Evolutionary conservation across 371 early-diverging fungal genomes (phyloP).

Genomic region (Rhizomucor pusillus): DNA sequence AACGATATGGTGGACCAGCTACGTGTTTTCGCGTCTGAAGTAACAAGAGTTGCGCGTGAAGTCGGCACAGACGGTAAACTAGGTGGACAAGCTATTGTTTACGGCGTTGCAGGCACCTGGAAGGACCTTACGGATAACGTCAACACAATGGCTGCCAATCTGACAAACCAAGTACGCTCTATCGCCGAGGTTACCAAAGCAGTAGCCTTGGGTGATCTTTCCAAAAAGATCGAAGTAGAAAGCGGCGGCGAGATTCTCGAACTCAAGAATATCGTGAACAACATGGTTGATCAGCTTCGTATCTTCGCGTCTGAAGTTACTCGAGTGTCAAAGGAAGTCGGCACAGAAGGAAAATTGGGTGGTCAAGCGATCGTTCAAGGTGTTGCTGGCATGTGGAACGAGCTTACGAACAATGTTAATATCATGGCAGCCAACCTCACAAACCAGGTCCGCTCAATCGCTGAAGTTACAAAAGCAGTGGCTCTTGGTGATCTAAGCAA

Average conservation of each 20-base stretch:
- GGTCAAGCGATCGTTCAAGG: constrained; percentile 39
- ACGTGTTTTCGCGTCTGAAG: too few species aligned
- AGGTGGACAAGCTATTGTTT: constrained; percentile 50
- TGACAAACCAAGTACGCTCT: constrained; percentile 49
- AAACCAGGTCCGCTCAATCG: constrained; percentile 46
- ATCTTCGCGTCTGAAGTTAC: constrained; percentile 36
- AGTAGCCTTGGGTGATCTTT: constrained; percentile 49
- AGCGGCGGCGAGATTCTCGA: constrained; percentile 32
- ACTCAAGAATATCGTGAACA: constrained; percentile 35
- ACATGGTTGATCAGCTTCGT: constrained; percentile 43
- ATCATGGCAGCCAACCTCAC: constrained; percentile 37
- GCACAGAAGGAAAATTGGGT: constrained; percentile 48
- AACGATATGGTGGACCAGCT: too few species aligned
- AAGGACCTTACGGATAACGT: constrained; percentile 57
- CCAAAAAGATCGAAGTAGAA: constrained; percentile 27
- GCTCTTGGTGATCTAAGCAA: constrained; percentile 44
- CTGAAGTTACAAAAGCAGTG: constrained; percentile 41
- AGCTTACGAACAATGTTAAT: constrained; percentile 47
- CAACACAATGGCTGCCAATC: constrained; percentile 40
- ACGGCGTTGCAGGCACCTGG: constrained; percentile 59
- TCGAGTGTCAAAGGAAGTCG: constrained; percentile 38
- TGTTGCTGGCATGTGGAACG: constrained; percentile 50
- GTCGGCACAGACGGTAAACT: constrained; percentile 54
- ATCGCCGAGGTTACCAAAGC: constrained; percentile 57
- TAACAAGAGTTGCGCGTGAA: too few species aligned